Evolutionary conservation across 441 rosid genomes (phyloP).

Genomic region (Geranium incanum): DNA sequence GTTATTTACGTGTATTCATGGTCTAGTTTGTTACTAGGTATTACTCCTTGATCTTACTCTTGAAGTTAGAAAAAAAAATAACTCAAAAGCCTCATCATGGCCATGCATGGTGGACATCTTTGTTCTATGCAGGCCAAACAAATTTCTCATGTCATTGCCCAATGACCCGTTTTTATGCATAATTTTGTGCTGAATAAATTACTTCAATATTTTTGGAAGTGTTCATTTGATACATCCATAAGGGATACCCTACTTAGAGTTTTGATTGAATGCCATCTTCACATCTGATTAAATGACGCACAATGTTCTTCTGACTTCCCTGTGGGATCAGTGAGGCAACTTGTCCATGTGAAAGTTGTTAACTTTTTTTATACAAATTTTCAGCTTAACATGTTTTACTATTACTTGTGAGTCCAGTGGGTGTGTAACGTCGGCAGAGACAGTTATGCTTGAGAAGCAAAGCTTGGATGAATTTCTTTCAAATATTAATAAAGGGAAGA

Average conservation of each 20-base stretch:
- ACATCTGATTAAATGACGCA: not conserved
- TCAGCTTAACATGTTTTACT: slow-evolving; percentile 4
- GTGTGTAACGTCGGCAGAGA: slow-evolving; percentile 94
- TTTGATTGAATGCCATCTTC: not conserved
- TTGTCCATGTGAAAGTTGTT: not conserved
- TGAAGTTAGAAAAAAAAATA: not conserved
- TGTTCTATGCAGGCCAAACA: not conserved
- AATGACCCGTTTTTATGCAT: not conserved
- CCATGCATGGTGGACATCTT: not conserved
- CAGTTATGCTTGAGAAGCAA: slow-evolving; percentile 95
- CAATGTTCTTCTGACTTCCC: not conserved
- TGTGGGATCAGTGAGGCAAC: not conserved
- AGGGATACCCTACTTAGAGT: not conserved
- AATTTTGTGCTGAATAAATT: not conserved
- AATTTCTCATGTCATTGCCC: not conserved
- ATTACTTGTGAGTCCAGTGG: slow-evolving; percentile 46
- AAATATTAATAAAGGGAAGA: slow-evolving; percentile 49
- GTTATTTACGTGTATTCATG: not conserved
- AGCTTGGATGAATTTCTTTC: slow-evolving; percentile 82
- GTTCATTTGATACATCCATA: not conserved
- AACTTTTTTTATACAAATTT: not conserved
- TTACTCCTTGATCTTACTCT: not conserved
- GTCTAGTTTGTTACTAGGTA: not conserved
- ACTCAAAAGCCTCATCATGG: not conserved
- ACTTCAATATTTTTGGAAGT: not conserved